Conservation (phyloP, 345 rosid species). For the Nasturtium officinale region DNA sequence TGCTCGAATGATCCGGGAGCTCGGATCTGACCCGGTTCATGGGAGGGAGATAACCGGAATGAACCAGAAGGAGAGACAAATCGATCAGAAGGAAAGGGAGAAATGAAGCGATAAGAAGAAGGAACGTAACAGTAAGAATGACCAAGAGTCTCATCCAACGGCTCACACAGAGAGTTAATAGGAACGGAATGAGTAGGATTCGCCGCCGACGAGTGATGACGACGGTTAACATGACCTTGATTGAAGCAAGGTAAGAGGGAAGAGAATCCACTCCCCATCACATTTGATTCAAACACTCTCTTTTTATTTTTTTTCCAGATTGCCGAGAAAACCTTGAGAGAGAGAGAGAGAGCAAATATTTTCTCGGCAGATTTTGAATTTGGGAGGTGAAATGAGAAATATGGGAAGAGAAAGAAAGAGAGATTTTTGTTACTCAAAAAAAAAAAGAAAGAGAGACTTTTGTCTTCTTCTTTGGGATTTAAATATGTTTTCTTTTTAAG, state of each 20-base stretch:
- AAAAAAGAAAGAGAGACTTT: slow-evolving; percentile 16
- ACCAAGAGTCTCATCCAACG: slow-evolving; percentile 90
- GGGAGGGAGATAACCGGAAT: slow-evolving; percentile 83
- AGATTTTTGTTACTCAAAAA: neutral
- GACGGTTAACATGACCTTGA: slow-evolving; percentile 52
- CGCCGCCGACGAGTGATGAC: slow-evolving; percentile 41
- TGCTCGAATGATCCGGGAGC: slow-evolving; percentile 49
- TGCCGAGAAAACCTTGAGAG: slow-evolving; percentile 41
- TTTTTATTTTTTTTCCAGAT: neutral
- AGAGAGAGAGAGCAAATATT: slow-evolving; percentile 5
- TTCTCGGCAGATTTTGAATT: slow-evolving; percentile 32
- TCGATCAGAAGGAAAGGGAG: slow-evolving; percentile 88
- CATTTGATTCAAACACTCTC: slow-evolving; percentile 64
- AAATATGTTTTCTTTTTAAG: slow-evolving; percentile 44
- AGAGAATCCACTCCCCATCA: slow-evolving; percentile 97
- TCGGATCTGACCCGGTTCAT: slow-evolving; percentile 51
- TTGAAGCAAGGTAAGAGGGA: slow-evolving; percentile 72
- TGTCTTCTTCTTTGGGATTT: slow-evolving; percentile 42
- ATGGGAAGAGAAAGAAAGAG: slow-evolving; percentile 18
- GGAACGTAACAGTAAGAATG: slow-evolving; percentile 96
- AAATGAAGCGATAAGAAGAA: slow-evolving; percentile 82
- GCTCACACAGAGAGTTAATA: slow-evolving; percentile 59
- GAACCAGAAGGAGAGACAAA: slow-evolving; percentile 82
- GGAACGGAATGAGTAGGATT: slow-evolving; percentile 28
- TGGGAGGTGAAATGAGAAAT: slow-evolving; percentile 19